Evolutionary conservation across 1,284 basidiomycete species (phyloP).

Genomic region (Cryptococcus sp.): DNA sequence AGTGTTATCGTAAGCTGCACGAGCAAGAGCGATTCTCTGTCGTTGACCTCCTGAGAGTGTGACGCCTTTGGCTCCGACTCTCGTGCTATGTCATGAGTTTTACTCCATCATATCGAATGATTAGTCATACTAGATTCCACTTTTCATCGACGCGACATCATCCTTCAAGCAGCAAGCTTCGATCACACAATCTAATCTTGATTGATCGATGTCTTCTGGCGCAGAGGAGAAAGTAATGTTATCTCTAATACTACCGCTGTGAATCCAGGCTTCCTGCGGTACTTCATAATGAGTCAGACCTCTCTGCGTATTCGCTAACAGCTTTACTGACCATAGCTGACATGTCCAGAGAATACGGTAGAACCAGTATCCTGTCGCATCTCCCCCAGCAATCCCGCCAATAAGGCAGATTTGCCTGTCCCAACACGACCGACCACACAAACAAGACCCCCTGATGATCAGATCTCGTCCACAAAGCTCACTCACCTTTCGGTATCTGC

Average conservation of each 20-base stretch:
- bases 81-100: conserved; percentile 5
- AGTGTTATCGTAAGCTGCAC: conserved; percentile 12
- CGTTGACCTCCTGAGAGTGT: conserved; percentile 20
- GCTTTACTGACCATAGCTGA: conserved; percentile 47
- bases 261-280: conserved; percentile 67
- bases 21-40: conserved; percentile 16
- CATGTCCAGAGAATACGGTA: conserved; percentile 33
- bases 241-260: conserved; percentile 59
- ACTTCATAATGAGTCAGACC: conserved; percentile 22
- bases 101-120: background rate
- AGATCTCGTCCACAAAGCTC: background rate
- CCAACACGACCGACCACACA: conserved; percentile 39
- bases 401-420: conserved; percentile 52
- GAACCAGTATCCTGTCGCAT: conserved; percentile 63
- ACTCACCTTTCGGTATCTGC: conserved; percentile 50
- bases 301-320: too few species aligned
- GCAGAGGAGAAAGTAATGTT: conserved; percentile 19
- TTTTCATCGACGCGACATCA: background rate
- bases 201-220: conserved; percentile 6
- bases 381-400: conserved; percentile 67
- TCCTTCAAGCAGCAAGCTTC: conserved; percentile 3
- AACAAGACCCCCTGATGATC: conserved; percentile 22
- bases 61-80: conserved; percentile 19
- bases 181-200: background rate
- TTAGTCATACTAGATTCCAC: background rate